Base-by-base conservation (phyloP, 225 moss, liverwort and hornwort species). In the Climacium dendroides region DNA sequence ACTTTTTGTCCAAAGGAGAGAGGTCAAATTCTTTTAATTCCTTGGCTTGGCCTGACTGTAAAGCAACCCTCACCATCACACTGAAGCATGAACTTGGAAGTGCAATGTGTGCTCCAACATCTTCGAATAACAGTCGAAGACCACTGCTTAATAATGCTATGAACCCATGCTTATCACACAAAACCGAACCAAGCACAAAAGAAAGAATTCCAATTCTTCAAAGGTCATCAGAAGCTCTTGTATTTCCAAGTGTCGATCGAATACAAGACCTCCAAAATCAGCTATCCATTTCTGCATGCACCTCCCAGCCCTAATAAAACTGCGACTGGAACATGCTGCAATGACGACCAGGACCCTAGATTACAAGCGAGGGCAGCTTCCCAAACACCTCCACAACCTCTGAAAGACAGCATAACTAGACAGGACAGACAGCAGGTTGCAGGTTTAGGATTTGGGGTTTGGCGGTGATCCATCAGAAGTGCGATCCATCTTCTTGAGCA, bases 401-500 rank as follows among this genome's bases (percentile, higher is more conserved):
- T 45, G 18, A 66, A 55, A 52, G 80, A 55, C 74, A 63, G 67
- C 59, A 60, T 8, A 24, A 23, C 79, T 53, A 32, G 67, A 71
- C 48, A 81, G 65, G 18, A 82, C 79, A 39, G 80, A 79, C 35
- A 22, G 57, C 37, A 86, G 74, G 61, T 61, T 62, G 19, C 29
- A 43, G 14, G 75, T 28, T 45, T 4, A 9, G 12, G 11, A 26
- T 13, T 50, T 48, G 3, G 20, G 53, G 54, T 57, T 70, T 74
- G 67, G 54, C 43, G 48, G 59, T 43, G 20, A 80, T 57, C 1
- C 48, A 63, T 90, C 85, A 92, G 87, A 84, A 90, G 37, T 89
- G 91, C 37, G 91, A 80, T 61, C 88, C 92, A 26, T 94, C 89
- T 55, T 94, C 93, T 80, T 91, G 94, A 74, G 87, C 88, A 57